A percentile compares a stretch with the other conserved stretches of the same genome.
Conservation (phyloP, 2,329 filamentous ascomycete species). For the Domatiomyces globalis region DNA sequence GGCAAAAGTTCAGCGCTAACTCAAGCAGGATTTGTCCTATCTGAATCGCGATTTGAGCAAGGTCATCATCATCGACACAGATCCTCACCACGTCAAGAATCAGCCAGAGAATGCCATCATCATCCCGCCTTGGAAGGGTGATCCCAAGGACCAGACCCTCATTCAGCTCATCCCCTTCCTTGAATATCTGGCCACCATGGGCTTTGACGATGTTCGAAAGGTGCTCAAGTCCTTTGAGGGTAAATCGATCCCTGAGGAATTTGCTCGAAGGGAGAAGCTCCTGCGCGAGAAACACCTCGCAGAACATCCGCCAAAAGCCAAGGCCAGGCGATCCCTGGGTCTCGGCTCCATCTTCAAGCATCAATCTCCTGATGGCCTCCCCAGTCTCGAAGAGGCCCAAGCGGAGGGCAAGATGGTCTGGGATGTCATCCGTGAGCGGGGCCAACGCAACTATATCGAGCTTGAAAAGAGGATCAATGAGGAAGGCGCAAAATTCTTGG, state of each 20-base stretch:
- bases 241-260: constrained; percentile 78
- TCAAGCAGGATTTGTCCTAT: constrained; percentile 73
- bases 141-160: constrained; percentile 69
- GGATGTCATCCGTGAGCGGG: constrained; percentile 83
- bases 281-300: constrained; percentile 68
- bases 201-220: constrained; percentile 71
- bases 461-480: constrained; percentile 83
- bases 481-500: constrained; percentile 89
- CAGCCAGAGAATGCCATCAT: constrained; percentile 97
- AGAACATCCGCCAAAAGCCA: constrained; percentile 48
- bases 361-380: constrained; percentile 51
- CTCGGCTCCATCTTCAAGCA: constrained; percentile 58
- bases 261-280: constrained; percentile 72
- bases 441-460: constrained; percentile 75
- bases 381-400: constrained; percentile 28
- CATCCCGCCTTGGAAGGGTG: constrained; percentile 76
- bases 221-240: constrained; percentile 80
- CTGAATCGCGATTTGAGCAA: constrained; percentile 92
- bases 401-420: constrained; percentile 93
- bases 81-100: constrained; percentile 63
- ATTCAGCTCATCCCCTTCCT: constrained; percentile 89
- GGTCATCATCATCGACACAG: constrained; percentile 85
- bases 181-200: constrained; percentile 92
- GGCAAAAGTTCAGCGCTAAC: constrained; percentile 14
- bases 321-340: constrained; percentile 46